Conservation (phyloP, 2,329 filamentous ascomycete species). For the Diaporthe velutina region DNA sequence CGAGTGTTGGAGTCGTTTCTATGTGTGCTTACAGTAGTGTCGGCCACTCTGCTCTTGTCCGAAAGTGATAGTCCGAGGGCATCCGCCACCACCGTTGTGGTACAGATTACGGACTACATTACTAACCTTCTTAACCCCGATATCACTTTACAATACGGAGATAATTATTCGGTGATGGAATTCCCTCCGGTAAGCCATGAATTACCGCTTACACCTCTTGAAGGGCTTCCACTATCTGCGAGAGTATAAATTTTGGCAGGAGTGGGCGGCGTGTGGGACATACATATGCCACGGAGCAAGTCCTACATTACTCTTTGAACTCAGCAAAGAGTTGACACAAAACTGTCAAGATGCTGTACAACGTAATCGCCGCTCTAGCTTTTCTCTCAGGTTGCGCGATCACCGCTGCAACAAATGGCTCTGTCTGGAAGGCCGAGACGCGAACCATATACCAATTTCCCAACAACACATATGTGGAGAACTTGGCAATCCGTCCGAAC, state of each 20-base stretch:
- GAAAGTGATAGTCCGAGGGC: not conserved
- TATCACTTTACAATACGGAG: not conserved
- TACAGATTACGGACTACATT: not conserved
- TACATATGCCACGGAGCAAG: not conserved
- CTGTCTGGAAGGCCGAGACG: not conserved
- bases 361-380: not conserved
- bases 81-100: not conserved
- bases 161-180: not conserved
- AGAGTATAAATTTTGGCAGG: not conserved
- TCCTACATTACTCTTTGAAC: not conserved
- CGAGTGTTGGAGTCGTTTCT: not conserved
- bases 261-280: not conserved
- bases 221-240: not conserved
- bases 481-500: constrained; percentile 52
- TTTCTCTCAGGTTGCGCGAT: constrained; percentile 4
- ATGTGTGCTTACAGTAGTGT: not conserved
- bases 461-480: constrained; percentile 46
- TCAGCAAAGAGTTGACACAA: not conserved
- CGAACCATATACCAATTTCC: constrained; percentile 36
- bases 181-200: not conserved
- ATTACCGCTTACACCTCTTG: not conserved
- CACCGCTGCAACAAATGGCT: not conserved
- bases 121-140: not conserved
- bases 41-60: not conserved
- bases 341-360: not conserved